Evolutionary conservation across 805 yeast genomes (phyloP), one percentile per base, ranked within the genome.

Genomic region (Yarrowia osloensis): DNA sequence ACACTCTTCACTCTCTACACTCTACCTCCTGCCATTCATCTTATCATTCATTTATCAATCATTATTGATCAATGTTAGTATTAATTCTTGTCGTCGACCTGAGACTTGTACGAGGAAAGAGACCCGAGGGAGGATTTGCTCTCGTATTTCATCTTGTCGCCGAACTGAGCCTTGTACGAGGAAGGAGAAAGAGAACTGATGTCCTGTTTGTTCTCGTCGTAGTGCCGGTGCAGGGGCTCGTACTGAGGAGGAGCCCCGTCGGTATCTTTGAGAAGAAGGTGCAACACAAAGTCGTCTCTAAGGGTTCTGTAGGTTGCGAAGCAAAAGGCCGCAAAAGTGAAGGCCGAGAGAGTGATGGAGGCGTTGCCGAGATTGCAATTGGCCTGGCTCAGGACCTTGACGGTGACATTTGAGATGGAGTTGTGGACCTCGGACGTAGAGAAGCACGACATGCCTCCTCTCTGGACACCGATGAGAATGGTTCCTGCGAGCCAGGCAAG

Each of bases 381-480:
- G 19, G 57, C 57, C 28, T 31, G 57, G 17, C 37, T 50, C 57
- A 50, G 28, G 9, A 50, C 40, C 40, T 33, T 31, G 57, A 50
- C 19, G 2, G 40, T 33, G 15, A 17, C 22, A 5, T 50, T 40
- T 21, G 40, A 8, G 29, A 50, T 13, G 40, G 40, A 17, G 40
- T 50, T 21, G 40, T 21, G 6, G 19, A 33, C 57, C n/a, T 50
- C 57, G 21, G 57, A 21, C 7, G 6, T 26, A 2, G 57, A 31
- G 29, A 50, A 50, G 28, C 57, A 50, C 19, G 57, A 50, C 40
- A 50, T 21, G 19, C 57, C 57, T 50, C 57, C 57, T 50, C 57
- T 22, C 21, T 50, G 40, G 9, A 33, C 57, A 1, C 40, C 57
- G 8, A 33, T 33, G 7, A 50, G 28, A 22, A 50, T 50, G 19